phyloP scores from a whole-genome alignment of 257 asterid genomes.

The Apocynum venetum region DNA sequence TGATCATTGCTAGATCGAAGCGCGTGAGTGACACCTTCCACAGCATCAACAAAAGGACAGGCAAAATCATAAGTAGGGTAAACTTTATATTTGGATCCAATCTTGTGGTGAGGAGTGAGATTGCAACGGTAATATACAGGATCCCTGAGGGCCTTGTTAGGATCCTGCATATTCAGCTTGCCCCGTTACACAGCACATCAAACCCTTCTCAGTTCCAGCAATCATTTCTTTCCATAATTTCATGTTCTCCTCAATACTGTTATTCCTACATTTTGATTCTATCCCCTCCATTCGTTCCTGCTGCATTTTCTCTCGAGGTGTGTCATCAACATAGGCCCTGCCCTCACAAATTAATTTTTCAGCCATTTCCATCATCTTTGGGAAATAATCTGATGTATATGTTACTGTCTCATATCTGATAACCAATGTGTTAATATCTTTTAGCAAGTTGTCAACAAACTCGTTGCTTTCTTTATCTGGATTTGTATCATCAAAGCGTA shows the following conservation, averaged over 20 bases:
- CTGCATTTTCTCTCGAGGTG: slow-evolving; percentile 79
- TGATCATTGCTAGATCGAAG: slow-evolving; percentile 94
- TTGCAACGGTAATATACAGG: slow-evolving; percentile 97
- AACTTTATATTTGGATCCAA: slow-evolving; percentile 69
- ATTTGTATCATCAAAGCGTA: slow-evolving; percentile 90
- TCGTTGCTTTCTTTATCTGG: slow-evolving; percentile 97
- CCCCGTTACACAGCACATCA: slow-evolving; percentile 82
- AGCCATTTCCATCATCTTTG: slow-evolving; percentile 86
- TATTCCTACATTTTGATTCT: slow-evolving; percentile 61
- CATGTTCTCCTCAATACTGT: slow-evolving; percentile 67
- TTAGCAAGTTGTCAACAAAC: slow-evolving; percentile 85
- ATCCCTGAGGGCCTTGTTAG: slow-evolving; percentile 88
- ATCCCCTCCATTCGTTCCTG: slow-evolving; percentile 86
- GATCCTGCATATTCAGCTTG: slow-evolving; percentile 85
- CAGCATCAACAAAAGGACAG: slow-evolving; percentile 89
- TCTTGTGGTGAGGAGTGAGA: slow-evolving; percentile 87
- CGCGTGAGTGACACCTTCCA: slow-evolving; percentile 91
- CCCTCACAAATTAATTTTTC: slow-evolving; percentile 69
- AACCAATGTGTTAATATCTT: slow-evolving; percentile 81
- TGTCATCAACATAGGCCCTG: slow-evolving; percentile 89
- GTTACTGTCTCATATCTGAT: slow-evolving; percentile 64
- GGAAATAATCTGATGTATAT: slow-evolving; percentile 89
- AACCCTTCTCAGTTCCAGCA: slow-evolving; percentile 81
- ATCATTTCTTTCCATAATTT: slow-evolving; percentile 89
- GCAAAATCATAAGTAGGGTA: slow-evolving; percentile 96